Base-by-base conservation (phyloP, 306 rosid genomes). In the Sphenostylis stenocarpa region DNA sequence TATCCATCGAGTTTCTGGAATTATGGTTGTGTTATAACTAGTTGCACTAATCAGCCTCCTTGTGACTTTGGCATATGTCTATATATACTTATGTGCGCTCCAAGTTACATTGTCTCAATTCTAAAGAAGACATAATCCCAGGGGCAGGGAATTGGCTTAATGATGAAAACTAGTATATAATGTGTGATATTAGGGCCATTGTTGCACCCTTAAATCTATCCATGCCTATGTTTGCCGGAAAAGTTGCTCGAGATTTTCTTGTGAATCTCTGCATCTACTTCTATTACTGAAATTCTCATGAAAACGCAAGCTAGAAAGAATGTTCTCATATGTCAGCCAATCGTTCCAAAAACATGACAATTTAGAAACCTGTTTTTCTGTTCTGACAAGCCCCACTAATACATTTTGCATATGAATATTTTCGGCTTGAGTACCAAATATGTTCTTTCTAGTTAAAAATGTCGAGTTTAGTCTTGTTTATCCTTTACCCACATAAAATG, bases 1-100 rank as follows among this genome's bases (percentile, higher is more conserved):
- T 56, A 56, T 57, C 34, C 33, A 26, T 74, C 44, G 16, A 55
- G 66, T 67, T 67, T 67, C 71, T 80, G 79, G 82, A 73, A 36
- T 69, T 56, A 65, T 79, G 81, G 38, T 48, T 70, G 72, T 70
- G 14, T 49, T 62, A 67, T 64, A 65, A 64, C 65, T 33, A 29
- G 28, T 44, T 63, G 64, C 57, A 49, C 26, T 23, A 56, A 76
- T 81, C 44, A 81, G 26, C 31, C 26, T 64, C 72, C 51, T 49
- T 21, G 17, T 61, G 61, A 39, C 43, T 70, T 20, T 81, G 73
- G 68, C 43, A 56, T 61, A 51, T 67, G 45, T 55, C 52, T 53
- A 39, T 58, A 58, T 53, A 39, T 58, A 58, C 21, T 15, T 28
- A 1, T 33, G 23, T 60, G 77, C 67, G 48, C n/a, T 78, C 56